A percentile compares a stretch with the other conserved stretches of the same genome.
phyloP scores from a whole-genome alignment of 371 early-diverging fungal genomes.

The Lichtheimia ornata region DNA sequence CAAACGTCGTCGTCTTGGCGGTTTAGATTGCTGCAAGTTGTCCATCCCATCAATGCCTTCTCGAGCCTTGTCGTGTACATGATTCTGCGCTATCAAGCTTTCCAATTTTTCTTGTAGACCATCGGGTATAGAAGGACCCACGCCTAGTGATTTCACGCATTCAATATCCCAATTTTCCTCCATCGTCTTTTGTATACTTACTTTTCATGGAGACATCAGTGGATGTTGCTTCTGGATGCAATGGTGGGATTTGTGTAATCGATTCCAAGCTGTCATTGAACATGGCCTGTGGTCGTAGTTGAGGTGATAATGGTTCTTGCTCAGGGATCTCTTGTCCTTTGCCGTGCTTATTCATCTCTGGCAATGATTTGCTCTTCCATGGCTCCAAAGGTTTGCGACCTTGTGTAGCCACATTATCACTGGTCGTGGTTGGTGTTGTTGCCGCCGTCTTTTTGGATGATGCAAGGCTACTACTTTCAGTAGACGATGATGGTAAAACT shows the following conservation, averaged over 20 bases:
- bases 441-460: too few relatives aligned
- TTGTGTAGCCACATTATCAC: background rate
- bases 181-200: too few relatives aligned
- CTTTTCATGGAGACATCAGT: too few relatives aligned
- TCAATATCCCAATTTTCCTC: too few relatives aligned
- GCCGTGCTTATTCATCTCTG: background rate
- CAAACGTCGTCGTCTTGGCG: background rate
- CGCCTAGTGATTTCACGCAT: too few relatives aligned
- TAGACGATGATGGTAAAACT: background rate
- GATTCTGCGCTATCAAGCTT: slow-evolving; percentile 14
- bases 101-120: slow-evolving; percentile 21
- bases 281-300: background rate
- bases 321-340: background rate
- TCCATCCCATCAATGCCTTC: too few relatives aligned
- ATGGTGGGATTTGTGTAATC: slow-evolving; percentile 11
- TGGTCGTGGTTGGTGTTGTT: background rate
- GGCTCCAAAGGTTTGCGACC: background rate
- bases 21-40: background rate
- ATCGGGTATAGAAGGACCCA: too few relatives aligned
- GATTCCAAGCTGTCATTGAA: background rate
- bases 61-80: slow-evolving; percentile 8
- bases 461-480: background rate
- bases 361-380: background rate
- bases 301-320: background rate
- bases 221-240: background rate